Conservation (phyloP, 1,284 basidiomycete species). For the Ustilago tritici region DNA sequence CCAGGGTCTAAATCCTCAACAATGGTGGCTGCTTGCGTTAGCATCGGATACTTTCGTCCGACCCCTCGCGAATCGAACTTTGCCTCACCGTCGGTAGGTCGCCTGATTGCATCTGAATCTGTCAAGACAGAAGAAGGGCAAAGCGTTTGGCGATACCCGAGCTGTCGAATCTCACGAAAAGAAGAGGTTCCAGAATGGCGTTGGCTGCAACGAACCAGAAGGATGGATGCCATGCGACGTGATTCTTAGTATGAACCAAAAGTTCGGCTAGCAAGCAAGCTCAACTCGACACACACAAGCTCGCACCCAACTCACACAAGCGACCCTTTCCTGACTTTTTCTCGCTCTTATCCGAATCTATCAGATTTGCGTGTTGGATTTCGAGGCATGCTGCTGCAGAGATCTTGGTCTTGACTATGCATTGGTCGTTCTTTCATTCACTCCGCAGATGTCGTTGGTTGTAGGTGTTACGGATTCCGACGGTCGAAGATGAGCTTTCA, state of each 20-base stretch:
- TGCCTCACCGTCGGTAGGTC: not conserved
- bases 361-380: not conserved
- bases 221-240: not conserved
- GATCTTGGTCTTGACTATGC: not conserved
- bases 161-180: constrained; percentile 3
- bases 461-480: not conserved
- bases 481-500: not conserved
- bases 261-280: not conserved
- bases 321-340: not conserved
- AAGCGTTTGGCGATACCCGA: constrained; percentile 3
- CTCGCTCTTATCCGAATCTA: constrained; percentile 1
- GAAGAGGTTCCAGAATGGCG: not conserved
- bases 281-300: not conserved
- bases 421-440: not conserved
- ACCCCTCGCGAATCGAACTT: not conserved
- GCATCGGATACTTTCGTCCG: not conserved
- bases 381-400: not conserved
- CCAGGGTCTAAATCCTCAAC: not conserved
- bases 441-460: not conserved
- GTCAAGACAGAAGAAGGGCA: not conserved
- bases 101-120: not conserved
- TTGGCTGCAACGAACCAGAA: constrained; percentile 5
- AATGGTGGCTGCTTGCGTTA: not conserved
- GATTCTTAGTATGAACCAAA: not conserved
- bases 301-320: not conserved